Evolutionary conservation across 1,284 basidiomycete species (phyloP).

Genomic region (Trichosporon faecale): DNA sequence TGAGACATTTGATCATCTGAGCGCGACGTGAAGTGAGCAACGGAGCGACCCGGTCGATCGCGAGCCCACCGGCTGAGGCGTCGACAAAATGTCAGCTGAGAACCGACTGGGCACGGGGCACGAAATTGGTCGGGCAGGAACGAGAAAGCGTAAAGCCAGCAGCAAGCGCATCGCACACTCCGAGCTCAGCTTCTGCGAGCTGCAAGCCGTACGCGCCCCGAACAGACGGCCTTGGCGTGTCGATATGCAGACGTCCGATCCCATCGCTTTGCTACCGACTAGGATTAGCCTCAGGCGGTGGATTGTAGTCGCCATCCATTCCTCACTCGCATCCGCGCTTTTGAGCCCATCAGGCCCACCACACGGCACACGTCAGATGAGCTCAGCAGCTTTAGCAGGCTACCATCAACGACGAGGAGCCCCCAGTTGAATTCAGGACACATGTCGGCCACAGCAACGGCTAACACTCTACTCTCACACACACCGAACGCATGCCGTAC

Average conservation of each 20-base stretch:
- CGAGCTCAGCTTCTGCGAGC: too few species aligned
- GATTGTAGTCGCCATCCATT: conserved; percentile 9
- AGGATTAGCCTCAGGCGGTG: background rate
- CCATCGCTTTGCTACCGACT: conserved; percentile 1
- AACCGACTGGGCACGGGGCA: background rate
- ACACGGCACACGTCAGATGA: background rate
- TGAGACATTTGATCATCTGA: background rate
- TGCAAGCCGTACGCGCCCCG: background rate
- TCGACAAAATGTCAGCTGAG: background rate
- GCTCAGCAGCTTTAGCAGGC: background rate
- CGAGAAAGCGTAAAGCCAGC: conserved; percentile 3
- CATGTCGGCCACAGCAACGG: background rate
- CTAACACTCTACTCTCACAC: background rate
- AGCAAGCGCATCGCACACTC: too few species aligned
- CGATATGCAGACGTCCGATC: background rate
- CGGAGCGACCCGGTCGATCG: background rate
- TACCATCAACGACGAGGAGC: background rate
- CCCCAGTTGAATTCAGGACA: background rate
- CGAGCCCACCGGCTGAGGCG: background rate
- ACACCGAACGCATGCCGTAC: background rate
- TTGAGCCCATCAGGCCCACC: background rate
- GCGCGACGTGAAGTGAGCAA: background rate
- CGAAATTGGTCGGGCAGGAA: background rate
- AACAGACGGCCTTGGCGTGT: background rate
- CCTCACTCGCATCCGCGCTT: background rate